Evolutionary conservation across 345 rosid species (phyloP), one percentile per base, ranked within the genome.

Genomic region (Kernera saxatilis): DNA sequence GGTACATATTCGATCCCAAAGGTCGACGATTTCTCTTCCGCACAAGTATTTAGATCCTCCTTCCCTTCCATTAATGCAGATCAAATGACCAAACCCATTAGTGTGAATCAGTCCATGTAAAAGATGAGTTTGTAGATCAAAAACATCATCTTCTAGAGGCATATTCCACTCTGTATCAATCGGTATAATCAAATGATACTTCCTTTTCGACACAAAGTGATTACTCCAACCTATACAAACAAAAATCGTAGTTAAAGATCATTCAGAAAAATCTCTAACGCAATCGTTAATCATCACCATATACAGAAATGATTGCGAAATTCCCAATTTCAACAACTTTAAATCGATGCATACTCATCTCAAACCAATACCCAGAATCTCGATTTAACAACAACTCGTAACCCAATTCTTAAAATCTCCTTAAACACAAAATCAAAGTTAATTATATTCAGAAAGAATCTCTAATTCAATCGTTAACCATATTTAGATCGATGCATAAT

Each of bases 51-150:
- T 83, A 0, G 96, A 91, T 11, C 88, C 96, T 5, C 94, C 97
- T 80, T 91, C 97, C 3, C 76, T 80, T 11, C 98, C 96, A 46
- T 91, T 93, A 57, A 91, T 70, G 70, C 86, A 87, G 3, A 93
- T 78, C 80, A 93, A 69, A 74, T 93, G 98, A 8, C 98, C 98
- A 33, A 75, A 87, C 0, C 96, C 98, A 33, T 93, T 93, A 46
- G 87, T 73, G 57, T 93, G 98, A 30, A 93, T 87, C 71, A 93
- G 48, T 1, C 97, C 97, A 59, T 93, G 98, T n/a, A 93, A 59
- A 13, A 87, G 82, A 81, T 93, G 98, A 22, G 79, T 81, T 8
- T 86, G 83, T 1, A 73, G 52, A 69, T 86, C 88, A 9, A 87
- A 83, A 11, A 65, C 83, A 45, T 76, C 83, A 22, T 76, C 82